Percentiles rank a stretch among this genome's conserved stretches.
Conservation (phyloP, 176 grass and related monocot species). For the Musa itinerans region DNA sequence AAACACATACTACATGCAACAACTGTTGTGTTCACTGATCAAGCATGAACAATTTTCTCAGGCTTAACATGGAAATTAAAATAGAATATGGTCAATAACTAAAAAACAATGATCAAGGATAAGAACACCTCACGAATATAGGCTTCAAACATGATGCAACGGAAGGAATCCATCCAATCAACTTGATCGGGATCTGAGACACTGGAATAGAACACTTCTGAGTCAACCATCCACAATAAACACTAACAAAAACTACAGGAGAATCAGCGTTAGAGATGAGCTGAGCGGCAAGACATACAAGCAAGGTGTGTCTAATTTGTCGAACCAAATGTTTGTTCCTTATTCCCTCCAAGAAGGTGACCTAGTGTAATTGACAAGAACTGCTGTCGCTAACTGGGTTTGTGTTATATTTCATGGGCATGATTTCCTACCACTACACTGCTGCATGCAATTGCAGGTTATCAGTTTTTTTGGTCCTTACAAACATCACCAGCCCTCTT, state of each 20-base stretch:
- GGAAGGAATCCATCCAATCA: not conserved
- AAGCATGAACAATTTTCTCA: too few species aligned
- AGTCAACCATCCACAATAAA: not conserved
- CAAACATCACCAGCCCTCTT: slow-evolving; percentile 28
- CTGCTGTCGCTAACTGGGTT: not conserved
- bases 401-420: not conserved
- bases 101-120: not conserved
- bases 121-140: not conserved
- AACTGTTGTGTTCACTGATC: too few species aligned
- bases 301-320: not conserved
- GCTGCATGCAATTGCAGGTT: not conserved
- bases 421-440: slow-evolving; percentile 13
- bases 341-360: not conserved
- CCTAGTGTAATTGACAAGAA: not conserved
- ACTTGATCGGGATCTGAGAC: not conserved
- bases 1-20: too few species aligned
- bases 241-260: not conserved
- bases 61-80: too few species aligned
- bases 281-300: not conserved
- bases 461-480: not conserved
- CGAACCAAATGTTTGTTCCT: not conserved
- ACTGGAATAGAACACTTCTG: not conserved
- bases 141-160: not conserved
- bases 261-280: not conserved
- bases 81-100: too few species aligned